Conservation (phyloP, 108 stramenopile genomes). For the Bacterosira constricta region DNA sequence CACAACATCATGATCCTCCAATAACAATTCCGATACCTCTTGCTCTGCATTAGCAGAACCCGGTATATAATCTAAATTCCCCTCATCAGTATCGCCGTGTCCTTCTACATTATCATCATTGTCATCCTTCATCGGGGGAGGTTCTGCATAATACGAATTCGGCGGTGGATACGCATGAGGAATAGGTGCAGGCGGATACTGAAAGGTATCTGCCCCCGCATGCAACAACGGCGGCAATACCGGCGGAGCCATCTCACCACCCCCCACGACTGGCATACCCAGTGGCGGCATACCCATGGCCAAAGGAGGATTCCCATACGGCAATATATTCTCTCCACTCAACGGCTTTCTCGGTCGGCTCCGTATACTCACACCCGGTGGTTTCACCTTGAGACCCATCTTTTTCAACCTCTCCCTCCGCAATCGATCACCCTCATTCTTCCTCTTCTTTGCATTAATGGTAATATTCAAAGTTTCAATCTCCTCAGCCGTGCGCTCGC, state of each 20-base stretch:
- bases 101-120: background rate
- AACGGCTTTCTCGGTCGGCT: background rate
- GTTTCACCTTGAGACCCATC: constrained; percentile 59
- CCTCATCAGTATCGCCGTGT: background rate
- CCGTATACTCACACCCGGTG: constrained; percentile 41
- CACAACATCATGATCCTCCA: no score
- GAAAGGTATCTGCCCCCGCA: background rate
- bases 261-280: background rate
- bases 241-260: background rate
- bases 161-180: background rate
- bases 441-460: constrained; percentile 66
- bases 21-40: constrained; percentile 1
- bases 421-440: constrained; percentile 85
- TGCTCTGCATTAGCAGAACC: background rate
- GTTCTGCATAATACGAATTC: background rate
- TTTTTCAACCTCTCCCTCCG: constrained; percentile 73
- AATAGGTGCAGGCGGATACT: background rate
- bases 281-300: background rate
- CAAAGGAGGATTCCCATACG: background rate
- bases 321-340: background rate
- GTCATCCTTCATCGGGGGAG: background rate
- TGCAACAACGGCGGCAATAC: background rate
- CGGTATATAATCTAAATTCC: background rate
- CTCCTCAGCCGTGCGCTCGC: constrained; percentile 74
- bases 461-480: constrained; percentile 57